Evolutionary conservation across 345 rosid species (phyloP).

Genomic region (Carallia brachiata): DNA sequence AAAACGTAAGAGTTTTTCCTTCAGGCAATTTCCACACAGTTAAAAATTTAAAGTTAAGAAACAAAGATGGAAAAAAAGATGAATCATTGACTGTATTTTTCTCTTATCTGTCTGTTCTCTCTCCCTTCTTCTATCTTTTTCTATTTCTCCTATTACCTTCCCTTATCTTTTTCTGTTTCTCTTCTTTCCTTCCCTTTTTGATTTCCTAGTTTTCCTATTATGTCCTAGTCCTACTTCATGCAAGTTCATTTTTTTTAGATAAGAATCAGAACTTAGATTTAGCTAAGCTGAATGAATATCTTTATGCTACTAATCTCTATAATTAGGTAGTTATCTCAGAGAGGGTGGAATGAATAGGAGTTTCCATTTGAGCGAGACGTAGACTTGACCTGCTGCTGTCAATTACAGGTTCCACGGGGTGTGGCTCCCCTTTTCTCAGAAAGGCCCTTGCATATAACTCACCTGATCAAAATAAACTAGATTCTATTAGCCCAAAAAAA

Average conservation of each 20-base stretch:
- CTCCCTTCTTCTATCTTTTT: neutral
- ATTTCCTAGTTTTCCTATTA: neutral
- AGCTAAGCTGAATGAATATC: constrained; percentile 4
- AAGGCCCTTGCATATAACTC: constrained; percentile 94
- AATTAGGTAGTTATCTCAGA: neutral
- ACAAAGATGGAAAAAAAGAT: neutral
- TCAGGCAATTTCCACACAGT: constrained; percentile 16
- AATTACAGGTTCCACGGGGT: constrained; percentile 95
- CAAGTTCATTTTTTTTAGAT: neutral
- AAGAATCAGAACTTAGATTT: neutral
- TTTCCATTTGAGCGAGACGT: constrained; percentile 22
- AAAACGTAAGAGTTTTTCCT: constrained; percentile 26
- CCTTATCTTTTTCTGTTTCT: neutral
- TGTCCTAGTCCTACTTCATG: neutral
- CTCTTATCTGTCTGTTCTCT: neutral
- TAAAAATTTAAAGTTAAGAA: constrained; percentile 9
- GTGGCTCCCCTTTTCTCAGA: constrained; percentile 85
- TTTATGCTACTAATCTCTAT: neutral
- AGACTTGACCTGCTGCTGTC: constrained; percentile 90
- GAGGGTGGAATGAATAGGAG: constrained; percentile 6
- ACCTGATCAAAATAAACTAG: constrained; percentile 36
- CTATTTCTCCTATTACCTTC: neutral
- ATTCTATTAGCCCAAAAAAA: neutral
- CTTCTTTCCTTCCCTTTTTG: neutral
- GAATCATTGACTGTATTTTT: neutral